Conservation (phyloP, 163 green algal species). For the Picocystis sp. region DNA sequence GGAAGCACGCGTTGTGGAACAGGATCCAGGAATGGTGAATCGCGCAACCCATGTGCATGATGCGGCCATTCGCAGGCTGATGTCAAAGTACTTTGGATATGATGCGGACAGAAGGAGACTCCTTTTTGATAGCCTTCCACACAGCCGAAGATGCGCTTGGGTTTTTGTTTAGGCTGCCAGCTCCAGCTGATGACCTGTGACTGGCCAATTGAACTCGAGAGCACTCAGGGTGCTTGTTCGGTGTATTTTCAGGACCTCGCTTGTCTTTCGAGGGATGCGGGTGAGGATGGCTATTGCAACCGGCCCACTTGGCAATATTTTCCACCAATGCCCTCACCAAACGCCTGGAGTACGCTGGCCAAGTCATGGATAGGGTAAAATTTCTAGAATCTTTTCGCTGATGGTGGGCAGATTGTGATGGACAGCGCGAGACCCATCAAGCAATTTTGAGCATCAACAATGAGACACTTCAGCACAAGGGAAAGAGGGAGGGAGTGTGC, state of each 20-base stretch:
- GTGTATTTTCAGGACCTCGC: background rate
- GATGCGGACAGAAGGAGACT: conserved; percentile 4
- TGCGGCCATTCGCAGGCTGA: background rate
- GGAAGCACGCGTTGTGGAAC: background rate
- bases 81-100: conserved; percentile 3
- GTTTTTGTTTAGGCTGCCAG: background rate
- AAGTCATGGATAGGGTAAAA: too few species aligned
- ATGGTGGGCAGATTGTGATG: too few species aligned
- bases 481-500: too few species aligned
- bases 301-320: background rate
- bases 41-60: background rate
- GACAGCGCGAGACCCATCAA: too few species aligned
- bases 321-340: too few species aligned
- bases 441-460: too few species aligned
- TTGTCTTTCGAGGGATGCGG: conserved; percentile 3
- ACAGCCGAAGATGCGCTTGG: background rate
- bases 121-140: conserved; percentile 4
- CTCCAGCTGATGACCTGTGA: conserved; percentile 13
- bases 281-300: conserved; percentile 3
- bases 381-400: too few species aligned
- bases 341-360: too few species aligned
- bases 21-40: background rate
- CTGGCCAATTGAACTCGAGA: conserved; percentile 28
- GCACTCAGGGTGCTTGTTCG: background rate
- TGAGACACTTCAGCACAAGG: too few species aligned